Conservation (phyloP, 441 rosid genomes). For the Biscutella auriculata region DNA sequence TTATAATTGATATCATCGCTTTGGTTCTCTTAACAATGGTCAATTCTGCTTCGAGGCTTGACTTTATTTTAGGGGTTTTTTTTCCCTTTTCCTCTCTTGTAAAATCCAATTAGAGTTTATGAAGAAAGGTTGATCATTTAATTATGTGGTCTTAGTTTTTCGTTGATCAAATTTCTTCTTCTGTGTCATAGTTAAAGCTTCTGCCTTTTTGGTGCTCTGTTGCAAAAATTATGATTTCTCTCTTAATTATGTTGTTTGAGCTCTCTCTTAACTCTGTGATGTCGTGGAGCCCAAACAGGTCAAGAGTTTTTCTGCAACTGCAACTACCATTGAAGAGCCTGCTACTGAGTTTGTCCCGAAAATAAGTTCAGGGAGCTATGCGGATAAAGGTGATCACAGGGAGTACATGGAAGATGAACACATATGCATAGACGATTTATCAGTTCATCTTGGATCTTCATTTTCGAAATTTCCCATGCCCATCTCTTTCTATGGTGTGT, state of each 20-base stretch:
- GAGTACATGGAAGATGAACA: no score
- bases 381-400: conserved; percentile 48
- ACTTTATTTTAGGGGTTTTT: neutral
- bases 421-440: conserved; percentile 65
- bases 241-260: neutral
- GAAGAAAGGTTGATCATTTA: no score
- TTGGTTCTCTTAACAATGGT: neutral
- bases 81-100: neutral
- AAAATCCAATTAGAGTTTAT: neutral
- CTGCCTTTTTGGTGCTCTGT: no score
- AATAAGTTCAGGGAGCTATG: conserved; percentile 70
- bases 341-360: conserved; percentile 29
- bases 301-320: conserved; percentile 12
- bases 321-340: conserved; percentile 1
- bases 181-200: no score
- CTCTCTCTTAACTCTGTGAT: neutral
- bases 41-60: neutral
- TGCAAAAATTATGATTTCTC: neutral
- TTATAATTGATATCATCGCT: no score
- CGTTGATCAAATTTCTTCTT: neutral
- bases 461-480: conserved; percentile 38
- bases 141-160: neutral
- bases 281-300: neutral
- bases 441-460: conserved; percentile 44
- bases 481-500: conserved; percentile 75